Evolutionary conservation across 177 flowering plant genomes (phyloP).

Genomic region (Vitis hybrid): DNA sequence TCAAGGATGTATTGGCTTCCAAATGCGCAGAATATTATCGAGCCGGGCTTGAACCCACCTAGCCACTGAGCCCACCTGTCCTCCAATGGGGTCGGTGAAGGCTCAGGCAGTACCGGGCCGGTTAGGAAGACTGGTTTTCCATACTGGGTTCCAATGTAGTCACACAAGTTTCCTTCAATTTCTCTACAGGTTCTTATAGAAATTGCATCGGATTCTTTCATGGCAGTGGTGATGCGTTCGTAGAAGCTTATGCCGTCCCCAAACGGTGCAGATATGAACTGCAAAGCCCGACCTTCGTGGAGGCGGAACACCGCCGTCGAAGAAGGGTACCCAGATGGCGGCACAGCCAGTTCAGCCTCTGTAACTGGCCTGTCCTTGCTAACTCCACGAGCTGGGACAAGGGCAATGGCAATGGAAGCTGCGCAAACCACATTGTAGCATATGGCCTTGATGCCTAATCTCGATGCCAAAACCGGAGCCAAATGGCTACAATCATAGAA

Average conservation of each 20-base stretch:
- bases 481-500: too few relatives aligned
- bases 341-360: too few relatives aligned
- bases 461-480: too few relatives aligned
- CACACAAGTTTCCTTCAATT: constrained; percentile 40
- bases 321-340: too few relatives aligned
- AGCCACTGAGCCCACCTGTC: constrained; percentile 23
- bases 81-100: constrained; percentile 3
- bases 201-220: constrained; percentile 34
- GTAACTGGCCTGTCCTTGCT: too few relatives aligned
- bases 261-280: constrained; percentile 6
- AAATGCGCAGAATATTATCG: constrained; percentile 28
- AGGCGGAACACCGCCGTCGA: constrained; percentile 6
- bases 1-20: constrained; percentile 26
- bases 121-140: constrained; percentile 23
- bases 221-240: constrained; percentile 15
- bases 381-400: too few relatives aligned
- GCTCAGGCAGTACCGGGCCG: constrained; percentile 25
- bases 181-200: constrained; percentile 39
- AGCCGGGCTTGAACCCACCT: neutral
- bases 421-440: too few relatives aligned
- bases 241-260: constrained; percentile 24
- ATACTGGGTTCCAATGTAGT: constrained; percentile 25
- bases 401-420: too few relatives aligned
- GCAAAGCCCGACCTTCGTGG: constrained; percentile 19
- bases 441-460: too few relatives aligned